Percentiles rank a stretch among this genome's conserved stretches.
These are phyloP conservation scores for Rosellinia necatrix DNA, from an alignment of 2,329 filamentous ascomycete genomes.

Conservation along the genomic window DNA sequence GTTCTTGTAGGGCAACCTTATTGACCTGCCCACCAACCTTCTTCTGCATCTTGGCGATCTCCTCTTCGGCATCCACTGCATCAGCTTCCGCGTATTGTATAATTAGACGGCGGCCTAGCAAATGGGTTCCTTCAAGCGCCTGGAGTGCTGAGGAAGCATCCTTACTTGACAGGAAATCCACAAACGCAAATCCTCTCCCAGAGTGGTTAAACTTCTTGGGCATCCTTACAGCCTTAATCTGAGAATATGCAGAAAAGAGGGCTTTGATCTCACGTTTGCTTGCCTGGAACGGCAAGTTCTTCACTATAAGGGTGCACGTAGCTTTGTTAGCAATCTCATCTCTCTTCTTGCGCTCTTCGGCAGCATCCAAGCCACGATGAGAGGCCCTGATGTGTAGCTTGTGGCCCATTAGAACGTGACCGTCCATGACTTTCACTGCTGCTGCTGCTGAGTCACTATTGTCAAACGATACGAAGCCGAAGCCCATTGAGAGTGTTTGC, in stretches of 20 bases:
- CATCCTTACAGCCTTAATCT: slow-evolving; percentile 88
- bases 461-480: slow-evolving; percentile 90
- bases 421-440: slow-evolving; percentile 85
- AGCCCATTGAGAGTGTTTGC: slow-evolving; percentile 93
- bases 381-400: slow-evolving; percentile 83
- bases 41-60: slow-evolving; percentile 95
- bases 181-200: slow-evolving; percentile 93
- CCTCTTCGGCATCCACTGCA: slow-evolving; percentile 87
- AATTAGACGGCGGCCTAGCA: slow-evolving; percentile 86
- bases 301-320: slow-evolving; percentile 88
- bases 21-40: slow-evolving; percentile 91
- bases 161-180: slow-evolving; percentile 87
- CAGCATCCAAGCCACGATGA: slow-evolving; percentile 84
- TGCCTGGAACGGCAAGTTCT: slow-evolving; percentile 96
- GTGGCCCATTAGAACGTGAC: slow-evolving; percentile 84
- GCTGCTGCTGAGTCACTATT: slow-evolving; percentile 77
- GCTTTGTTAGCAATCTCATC: slow-evolving; percentile 84
- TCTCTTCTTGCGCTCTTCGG: slow-evolving; percentile 80
- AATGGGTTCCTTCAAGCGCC: slow-evolving; percentile 88
- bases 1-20: slow-evolving; percentile 86
- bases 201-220: slow-evolving; percentile 92
- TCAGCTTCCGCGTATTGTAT: slow-evolving; percentile 91
- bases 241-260: slow-evolving; percentile 82
- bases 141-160: slow-evolving; percentile 92
- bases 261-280: slow-evolving; percentile 89